These are phyloP conservation scores for Leishmania guyanensis DNA, from an alignment of 208 protist genomes.

Conservation along the genomic window DNA sequence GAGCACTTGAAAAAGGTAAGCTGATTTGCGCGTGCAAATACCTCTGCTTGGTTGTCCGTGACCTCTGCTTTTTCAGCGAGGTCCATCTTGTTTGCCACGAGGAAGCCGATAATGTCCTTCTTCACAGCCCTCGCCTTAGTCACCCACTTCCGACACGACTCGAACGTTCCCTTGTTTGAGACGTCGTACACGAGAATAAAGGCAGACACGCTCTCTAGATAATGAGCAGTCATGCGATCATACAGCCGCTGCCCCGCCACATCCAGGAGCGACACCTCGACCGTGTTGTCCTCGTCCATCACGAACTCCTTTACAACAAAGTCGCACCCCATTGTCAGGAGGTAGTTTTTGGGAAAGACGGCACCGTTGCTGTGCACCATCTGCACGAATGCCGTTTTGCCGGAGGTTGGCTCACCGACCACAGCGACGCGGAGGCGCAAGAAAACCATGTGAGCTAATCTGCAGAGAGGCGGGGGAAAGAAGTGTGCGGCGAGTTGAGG, in stretches of 20 bases:
- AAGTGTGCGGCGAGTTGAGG: neutral
- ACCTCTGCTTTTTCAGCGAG: conserved; percentile 88
- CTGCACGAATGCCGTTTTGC: conserved; percentile 92
- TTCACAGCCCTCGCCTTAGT: conserved; percentile 48
- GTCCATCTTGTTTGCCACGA: conserved; percentile 91
- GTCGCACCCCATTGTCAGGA: conserved; percentile 94
- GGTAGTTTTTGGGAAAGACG: conserved; percentile 89
- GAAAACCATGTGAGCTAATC: conserved; percentile 67
- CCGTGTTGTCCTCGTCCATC: conserved; percentile 78
- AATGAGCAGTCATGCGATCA: conserved; percentile 70
- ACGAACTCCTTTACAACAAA: conserved; percentile 89
- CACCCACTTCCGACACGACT: conserved; percentile 85
- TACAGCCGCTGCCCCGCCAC: conserved; percentile 88
- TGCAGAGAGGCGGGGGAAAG: neutral
- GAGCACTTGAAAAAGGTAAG: conserved; percentile 90
- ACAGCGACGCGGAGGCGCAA: conserved; percentile 85
- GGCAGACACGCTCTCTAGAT: conserved; percentile 64
- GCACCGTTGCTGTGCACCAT: conserved; percentile 91
- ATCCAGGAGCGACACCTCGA: conserved; percentile 89
- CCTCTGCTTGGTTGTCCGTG: conserved; percentile 83
- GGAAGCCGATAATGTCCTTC: conserved; percentile 73
- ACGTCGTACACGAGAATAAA: conserved; percentile 92
- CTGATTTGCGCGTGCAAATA: conserved; percentile 70
- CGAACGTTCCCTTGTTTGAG: conserved; percentile 90
- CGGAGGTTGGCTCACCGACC: conserved; percentile 86